Base-by-base conservation (phyloP, 345 rosid species). In the Eucalyptus melliodora region DNA sequence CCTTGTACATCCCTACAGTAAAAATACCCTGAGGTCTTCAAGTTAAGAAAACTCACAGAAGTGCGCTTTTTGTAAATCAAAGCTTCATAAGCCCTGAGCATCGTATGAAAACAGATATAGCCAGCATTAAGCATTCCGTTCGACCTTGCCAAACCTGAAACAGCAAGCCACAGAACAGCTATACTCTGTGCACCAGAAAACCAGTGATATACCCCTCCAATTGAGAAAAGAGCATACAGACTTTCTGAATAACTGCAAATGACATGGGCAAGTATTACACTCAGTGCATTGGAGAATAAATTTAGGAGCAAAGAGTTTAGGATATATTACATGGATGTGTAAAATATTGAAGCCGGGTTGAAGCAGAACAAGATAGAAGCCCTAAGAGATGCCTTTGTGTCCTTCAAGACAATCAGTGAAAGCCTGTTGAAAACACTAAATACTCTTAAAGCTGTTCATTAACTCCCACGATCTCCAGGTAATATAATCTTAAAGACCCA, bases 121-220 rank as follows among this genome's bases (percentile, higher is more conserved):
- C 99, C 99, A 91, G 99, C 98, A 94, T 97, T 95, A 88, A 97
- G 94, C 92, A 97, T 93, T 89, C 99, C 99, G 89, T 97, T 97
- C 62, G 99, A 96, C 92, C 99, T 95, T 92, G 99, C 97, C 95
- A 93, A 94, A 69, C 96, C 94, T 89, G 99, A 98, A 87, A 96
- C 93, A 56, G 98, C 95, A 94, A 97, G 92, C 95, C 96, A 97
- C 87, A 97, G 92, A 86, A 93, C 95, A 72, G 97, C 96, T 87
- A 92, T 91, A 91, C 93, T 94, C 89, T 91, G 90, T 87, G 95
- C 89, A 93, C 96, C 96, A 81, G 95, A 92, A 87, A 94, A 44
- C 92, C 96, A 92, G 93, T 95, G 91, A 88, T 94, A 96, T 91
- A 96, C 86, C 88, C 99, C 99, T 86, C 99, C 99, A 72, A 97